These are phyloP conservation scores for Diplotaxis tenuifolia DNA, from an alignment of 345 rosid species.

Conservation along the genomic window DNA sequence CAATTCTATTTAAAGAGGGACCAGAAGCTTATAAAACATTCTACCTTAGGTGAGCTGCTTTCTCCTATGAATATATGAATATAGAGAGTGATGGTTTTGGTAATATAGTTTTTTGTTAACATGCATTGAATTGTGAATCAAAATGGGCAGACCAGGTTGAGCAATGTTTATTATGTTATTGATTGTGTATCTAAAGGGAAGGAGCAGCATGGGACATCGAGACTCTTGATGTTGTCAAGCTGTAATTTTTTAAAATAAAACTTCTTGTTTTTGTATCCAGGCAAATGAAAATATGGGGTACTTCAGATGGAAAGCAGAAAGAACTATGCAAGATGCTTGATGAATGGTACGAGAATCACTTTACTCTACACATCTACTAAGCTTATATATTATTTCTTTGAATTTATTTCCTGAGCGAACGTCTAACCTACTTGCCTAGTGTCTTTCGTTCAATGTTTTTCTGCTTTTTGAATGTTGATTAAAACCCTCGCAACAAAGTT, in stretches of 20 bases:
- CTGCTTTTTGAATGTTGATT: slow-evolving; percentile 1
- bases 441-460: background rate
- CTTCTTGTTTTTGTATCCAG: slow-evolving; percentile 40
- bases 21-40: slow-evolving; percentile 78
- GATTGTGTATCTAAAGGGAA: slow-evolving; percentile 11
- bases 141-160: slow-evolving; percentile 4
- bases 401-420: background rate
- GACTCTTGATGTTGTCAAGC: slow-evolving; percentile 1
- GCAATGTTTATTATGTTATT: background rate
- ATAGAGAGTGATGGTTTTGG: slow-evolving; percentile 14
- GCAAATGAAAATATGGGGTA: slow-evolving; percentile 91
- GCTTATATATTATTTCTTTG: background rate
- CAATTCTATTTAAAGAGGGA: slow-evolving; percentile 80
- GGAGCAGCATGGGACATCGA: background rate
- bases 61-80: slow-evolving; percentile 6
- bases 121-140: slow-evolving; percentile 8
- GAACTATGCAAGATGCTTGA: slow-evolving; percentile 90
- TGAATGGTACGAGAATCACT: slow-evolving; percentile 65
- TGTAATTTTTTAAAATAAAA: background rate
- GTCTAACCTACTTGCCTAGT: background rate
- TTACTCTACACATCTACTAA: slow-evolving; percentile 24
- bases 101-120: slow-evolving; percentile 1
- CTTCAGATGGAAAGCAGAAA: slow-evolving; percentile 75
- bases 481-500: background rate
- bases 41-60: slow-evolving; percentile 58